phyloP scores from a whole-genome alignment of 2,329 filamentous ascomycete genomes.

The Aureobasidium zeae region DNA sequence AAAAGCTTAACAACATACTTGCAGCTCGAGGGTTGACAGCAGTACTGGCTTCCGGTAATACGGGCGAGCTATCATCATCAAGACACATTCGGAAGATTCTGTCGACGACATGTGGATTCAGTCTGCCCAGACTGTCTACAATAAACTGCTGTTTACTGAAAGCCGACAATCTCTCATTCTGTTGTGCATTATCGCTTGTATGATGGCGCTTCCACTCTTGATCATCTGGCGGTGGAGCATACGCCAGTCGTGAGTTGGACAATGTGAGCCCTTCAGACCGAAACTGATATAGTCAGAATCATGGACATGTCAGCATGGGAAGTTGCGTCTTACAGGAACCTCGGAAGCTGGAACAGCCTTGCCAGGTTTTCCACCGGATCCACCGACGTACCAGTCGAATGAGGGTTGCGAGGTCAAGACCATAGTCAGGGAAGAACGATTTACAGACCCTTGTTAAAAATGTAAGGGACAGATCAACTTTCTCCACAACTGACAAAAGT shows the following conservation, averaged over 20 bases:
- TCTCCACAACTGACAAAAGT: conserved; percentile 14
- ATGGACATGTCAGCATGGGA: neutral
- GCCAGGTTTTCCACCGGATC: neutral
- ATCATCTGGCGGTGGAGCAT: no score
- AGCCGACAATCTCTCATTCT: neutral
- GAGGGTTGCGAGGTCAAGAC: conserved; percentile 1
- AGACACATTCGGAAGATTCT: neutral
- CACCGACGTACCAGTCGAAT: neutral
- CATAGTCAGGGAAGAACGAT: neutral
- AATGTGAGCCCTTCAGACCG: neutral
- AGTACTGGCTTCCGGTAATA: neutral
- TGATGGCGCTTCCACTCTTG: no score
- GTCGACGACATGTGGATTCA: conserved; percentile 2
- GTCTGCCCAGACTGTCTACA: neutral
- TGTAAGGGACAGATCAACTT: conserved; percentile 13
- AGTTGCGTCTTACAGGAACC: conserved; percentile 1
- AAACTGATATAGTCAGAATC: neutral
- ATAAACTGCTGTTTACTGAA: conserved; percentile 1
- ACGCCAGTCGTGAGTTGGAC: no score
- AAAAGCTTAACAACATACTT: neutral
- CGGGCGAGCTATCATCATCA: neutral
- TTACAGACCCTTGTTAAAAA: conserved; percentile 7
- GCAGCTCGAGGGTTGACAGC: conserved; percentile 4
- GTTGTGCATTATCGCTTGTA: no score
- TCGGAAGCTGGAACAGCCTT: neutral